Conservation (phyloP, 1,284 basidiomycete species). For the Rhodofomes roseus region DNA sequence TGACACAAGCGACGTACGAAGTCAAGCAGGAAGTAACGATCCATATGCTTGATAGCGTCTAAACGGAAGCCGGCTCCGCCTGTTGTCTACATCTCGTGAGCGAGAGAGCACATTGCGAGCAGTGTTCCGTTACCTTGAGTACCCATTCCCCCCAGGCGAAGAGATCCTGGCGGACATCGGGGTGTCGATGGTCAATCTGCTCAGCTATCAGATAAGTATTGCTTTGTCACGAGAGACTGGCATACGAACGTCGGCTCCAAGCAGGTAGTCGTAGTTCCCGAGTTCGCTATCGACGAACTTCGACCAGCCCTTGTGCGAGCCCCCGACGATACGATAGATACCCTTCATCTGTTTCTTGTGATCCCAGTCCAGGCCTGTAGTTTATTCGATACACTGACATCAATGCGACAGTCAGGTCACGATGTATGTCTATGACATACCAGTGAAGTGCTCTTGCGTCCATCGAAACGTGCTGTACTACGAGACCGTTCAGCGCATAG, state of each 20-base stretch:
- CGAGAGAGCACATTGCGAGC: background rate
- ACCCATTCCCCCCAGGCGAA: conserved; percentile 70
- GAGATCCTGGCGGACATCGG: conserved; percentile 69
- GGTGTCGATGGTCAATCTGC: conserved; percentile 85
- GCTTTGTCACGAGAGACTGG: background rate
- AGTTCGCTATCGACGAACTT: conserved; percentile 62
- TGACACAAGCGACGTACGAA: conserved; percentile 47
- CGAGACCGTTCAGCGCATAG: conserved; percentile 2
- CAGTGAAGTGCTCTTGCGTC: conserved; percentile 72
- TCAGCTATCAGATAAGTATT: conserved; percentile 5
- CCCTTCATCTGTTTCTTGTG: conserved; percentile 58
- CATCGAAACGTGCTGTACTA: conserved; percentile 71
- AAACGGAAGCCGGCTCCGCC: conserved; percentile 81
- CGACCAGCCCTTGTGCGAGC: conserved; percentile 68
- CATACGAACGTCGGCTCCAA: conserved; percentile 53
- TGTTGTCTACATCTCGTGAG: conserved; percentile 51
- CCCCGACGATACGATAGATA: conserved; percentile 58
- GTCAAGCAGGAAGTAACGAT: conserved; percentile 56
- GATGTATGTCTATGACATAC: too few species aligned
- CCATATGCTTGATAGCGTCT: conserved; percentile 87
- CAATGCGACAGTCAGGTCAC: background rate
- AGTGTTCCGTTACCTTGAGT: conserved; percentile 40
- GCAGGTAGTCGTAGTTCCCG: conserved; percentile 80
- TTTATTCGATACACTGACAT: background rate
- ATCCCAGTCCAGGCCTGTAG: conserved; percentile 85